Conservation (phyloP, 225 moss, liverwort and hornwort species). For the Asterella californica region DNA sequence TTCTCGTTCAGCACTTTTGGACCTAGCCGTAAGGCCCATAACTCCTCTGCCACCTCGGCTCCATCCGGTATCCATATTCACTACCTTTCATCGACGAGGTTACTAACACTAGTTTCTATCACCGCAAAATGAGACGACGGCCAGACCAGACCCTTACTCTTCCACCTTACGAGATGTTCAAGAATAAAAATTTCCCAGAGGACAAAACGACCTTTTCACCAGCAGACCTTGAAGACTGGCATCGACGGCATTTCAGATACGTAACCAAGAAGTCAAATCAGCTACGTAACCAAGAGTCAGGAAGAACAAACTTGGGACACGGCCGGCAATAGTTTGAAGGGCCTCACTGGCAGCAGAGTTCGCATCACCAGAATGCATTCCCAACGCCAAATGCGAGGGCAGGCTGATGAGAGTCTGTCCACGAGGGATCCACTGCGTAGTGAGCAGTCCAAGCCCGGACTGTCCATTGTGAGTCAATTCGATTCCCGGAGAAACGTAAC, state of each 20-base stretch:
- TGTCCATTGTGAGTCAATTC: slow-evolving; percentile 21
- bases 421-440: slow-evolving; percentile 35
- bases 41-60: slow-evolving; percentile 54
- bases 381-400: slow-evolving; percentile 55
- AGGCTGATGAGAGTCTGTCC: slow-evolving; percentile 52
- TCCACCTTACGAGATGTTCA: not conserved
- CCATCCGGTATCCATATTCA: slow-evolving; percentile 26
- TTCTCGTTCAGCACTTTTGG: slow-evolving; percentile 60
- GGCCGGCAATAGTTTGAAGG: slow-evolving; percentile 42
- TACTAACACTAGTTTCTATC: slow-evolving; percentile 10
- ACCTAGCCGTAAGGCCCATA: slow-evolving; percentile 67
- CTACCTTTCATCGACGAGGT: slow-evolving; percentile 8
- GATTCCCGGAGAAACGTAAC: slow-evolving; percentile 44
- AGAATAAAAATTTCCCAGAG: not conserved
- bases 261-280: too few species aligned
- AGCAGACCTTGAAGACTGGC: too few species aligned
- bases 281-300: not conserved
- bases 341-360: not conserved
- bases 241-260: too few species aligned
- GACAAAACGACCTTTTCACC: too few species aligned
- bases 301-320: slow-evolving; percentile 48
- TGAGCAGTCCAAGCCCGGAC: slow-evolving; percentile 43
- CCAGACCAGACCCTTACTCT: not conserved
- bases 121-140: slow-evolving; percentile 5
- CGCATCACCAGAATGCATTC: slow-evolving; percentile 35